phyloP scores from a whole-genome alignment of 805 yeast genomes.

The Brettanomyces bruxellensis region DNA sequence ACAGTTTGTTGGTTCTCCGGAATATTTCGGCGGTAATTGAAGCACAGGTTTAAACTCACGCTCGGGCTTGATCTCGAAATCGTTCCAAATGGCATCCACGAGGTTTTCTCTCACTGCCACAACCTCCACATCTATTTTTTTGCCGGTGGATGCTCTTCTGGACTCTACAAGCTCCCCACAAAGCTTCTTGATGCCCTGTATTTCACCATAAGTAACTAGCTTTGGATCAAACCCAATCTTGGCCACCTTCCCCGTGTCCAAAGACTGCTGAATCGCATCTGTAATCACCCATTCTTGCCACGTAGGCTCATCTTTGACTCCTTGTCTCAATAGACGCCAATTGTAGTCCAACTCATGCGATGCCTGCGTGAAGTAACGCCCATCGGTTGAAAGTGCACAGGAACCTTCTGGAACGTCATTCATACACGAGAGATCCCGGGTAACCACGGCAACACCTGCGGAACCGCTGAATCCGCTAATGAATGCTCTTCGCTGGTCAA shows the following conservation, averaged over 20 bases:
- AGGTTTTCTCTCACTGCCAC: slow-evolving; percentile 39
- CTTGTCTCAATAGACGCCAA: slow-evolving; percentile 49
- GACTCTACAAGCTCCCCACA: background rate
- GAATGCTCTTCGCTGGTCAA: slow-evolving; percentile 47
- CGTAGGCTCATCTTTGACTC: slow-evolving; percentile 37
- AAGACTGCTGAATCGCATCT: slow-evolving; percentile 40
- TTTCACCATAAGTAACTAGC: slow-evolving; percentile 30
- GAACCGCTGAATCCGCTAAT: slow-evolving; percentile 54
- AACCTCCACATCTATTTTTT: slow-evolving; percentile 29
- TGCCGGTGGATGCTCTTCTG: slow-evolving; percentile 7
- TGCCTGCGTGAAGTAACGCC: slow-evolving; percentile 54
- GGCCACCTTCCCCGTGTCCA: slow-evolving; percentile 32
- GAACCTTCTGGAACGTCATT: slow-evolving; percentile 44
- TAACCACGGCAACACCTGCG: slow-evolving; percentile 52
- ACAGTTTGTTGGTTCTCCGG: slow-evolving; percentile 55
- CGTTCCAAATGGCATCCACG: slow-evolving; percentile 39
- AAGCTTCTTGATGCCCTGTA: slow-evolving; percentile 22
- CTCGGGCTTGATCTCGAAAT: slow-evolving; percentile 53
- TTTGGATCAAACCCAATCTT: slow-evolving; percentile 41
- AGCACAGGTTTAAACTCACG: slow-evolving; percentile 43
- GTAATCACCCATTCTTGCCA: slow-evolving; percentile 54
- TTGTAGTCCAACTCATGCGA: slow-evolving; percentile 49
- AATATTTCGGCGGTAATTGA: slow-evolving; percentile 39
- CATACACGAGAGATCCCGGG: slow-evolving; percentile 44
- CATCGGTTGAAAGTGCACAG: slow-evolving; percentile 51